Evolutionary conservation across 2,329 filamentous ascomycete species (phyloP).

Genomic region (Erysiphe neolycopersici): DNA sequence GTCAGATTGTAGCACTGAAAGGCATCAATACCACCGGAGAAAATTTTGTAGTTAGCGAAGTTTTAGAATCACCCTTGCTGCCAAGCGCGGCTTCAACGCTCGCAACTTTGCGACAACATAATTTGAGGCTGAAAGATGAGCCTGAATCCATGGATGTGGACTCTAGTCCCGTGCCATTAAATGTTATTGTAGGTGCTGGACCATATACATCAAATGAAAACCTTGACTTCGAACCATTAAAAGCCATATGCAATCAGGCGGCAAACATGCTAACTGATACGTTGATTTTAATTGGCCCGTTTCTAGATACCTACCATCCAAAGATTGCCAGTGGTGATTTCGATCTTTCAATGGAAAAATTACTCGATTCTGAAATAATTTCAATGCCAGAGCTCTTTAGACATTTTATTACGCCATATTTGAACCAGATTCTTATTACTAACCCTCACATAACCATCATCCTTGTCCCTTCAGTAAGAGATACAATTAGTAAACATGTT

Average conservation of each 20-base stretch:
- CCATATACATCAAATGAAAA: conserved; percentile 87
- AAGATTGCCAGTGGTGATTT: conserved; percentile 59
- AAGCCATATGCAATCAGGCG: conserved; percentile 55
- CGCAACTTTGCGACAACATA: conserved; percentile 36
- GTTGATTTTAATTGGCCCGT: conserved; percentile 60
- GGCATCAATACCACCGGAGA: conserved; percentile 71
- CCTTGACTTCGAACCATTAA: conserved; percentile 67
- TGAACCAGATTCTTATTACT: conserved; percentile 40
- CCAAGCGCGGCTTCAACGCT: conserved; percentile 45
- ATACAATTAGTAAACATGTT: conserved; percentile 57
- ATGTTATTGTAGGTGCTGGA: conserved; percentile 51
- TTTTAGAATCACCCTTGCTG: conserved; percentile 49
- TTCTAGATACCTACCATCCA: conserved; percentile 78
- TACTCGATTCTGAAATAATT: conserved; percentile 46
- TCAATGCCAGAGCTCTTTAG: conserved; percentile 68
- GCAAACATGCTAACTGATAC: conserved; percentile 49
- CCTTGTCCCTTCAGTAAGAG: conserved; percentile 58
- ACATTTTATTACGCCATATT: conserved; percentile 44
- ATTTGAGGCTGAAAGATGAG: conserved; percentile 38
- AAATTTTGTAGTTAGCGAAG: conserved; percentile 54
- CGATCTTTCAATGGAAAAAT: conserved; percentile 40
- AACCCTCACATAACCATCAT: conserved; percentile 63
- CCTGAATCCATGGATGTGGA: conserved; percentile 36
- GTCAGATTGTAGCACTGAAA: conserved; percentile 68
- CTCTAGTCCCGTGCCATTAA: conserved; percentile 36